These are phyloP conservation scores for Lactarius akahatsu DNA, from an alignment of 768 basidiomycete genomes.

Conservation along the genomic window DNA sequence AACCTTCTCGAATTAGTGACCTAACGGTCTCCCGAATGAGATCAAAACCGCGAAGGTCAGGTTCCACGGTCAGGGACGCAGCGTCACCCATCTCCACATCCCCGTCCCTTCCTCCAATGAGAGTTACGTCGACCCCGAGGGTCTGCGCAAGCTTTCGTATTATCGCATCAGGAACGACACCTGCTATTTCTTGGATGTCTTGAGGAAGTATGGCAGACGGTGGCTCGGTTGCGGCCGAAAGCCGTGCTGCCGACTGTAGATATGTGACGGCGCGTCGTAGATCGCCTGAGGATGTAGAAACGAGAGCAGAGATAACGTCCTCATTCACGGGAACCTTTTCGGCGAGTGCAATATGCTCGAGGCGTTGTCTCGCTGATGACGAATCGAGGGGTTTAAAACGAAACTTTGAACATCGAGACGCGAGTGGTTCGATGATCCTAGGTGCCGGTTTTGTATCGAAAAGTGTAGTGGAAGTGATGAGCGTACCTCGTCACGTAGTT, in stretches of 20 bases:
- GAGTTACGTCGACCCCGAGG: conserved; percentile 65
- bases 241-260: conserved; percentile 89
- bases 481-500: conserved; percentile 96
- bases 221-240: conserved; percentile 71
- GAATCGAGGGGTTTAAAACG: conserved; percentile 92
- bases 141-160: conserved; percentile 66
- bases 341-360: conserved; percentile 74
- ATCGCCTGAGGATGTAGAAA: conserved; percentile 84
- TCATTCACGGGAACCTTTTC: conserved; percentile 64
- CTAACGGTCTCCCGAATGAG: conserved; percentile 70
- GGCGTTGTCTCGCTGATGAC: conserved; percentile 67
- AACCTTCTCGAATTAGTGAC: conserved; percentile 80
- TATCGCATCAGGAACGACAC: conserved; percentile 79
- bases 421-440: conserved; percentile 97
- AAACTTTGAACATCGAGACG: conserved; percentile 99
- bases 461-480: not conserved
- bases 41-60: conserved; percentile 49
- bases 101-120: conserved; percentile 42
- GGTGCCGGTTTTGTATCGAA: not conserved
- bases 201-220: conserved; percentile 69
- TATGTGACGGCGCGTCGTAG: conserved; percentile 97
- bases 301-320: conserved; percentile 68
- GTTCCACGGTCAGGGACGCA: conserved; percentile 29
- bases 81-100: conserved; percentile 45
- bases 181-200: conserved; percentile 96